These are phyloP conservation scores for Aegilops longissima DNA, from an alignment of 176 grass and related monocot genomes.

Conservation along the genomic window DNA sequence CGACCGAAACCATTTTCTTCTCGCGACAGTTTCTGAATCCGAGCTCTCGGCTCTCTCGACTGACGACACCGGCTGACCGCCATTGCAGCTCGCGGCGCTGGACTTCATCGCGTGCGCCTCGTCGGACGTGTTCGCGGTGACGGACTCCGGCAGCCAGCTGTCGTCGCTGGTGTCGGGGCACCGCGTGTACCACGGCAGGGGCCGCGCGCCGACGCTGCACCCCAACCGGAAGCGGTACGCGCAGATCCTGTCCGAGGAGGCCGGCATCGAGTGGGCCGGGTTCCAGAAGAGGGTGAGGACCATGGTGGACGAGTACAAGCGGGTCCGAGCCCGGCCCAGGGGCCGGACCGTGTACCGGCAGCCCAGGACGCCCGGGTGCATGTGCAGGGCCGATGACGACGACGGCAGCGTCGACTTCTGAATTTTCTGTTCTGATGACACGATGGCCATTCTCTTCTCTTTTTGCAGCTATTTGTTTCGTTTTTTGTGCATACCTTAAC, in stretches of 20 bases:
- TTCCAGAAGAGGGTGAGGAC: conserved; percentile 70
- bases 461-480: not conserved
- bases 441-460: too few species aligned
- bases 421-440: not conserved
- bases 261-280: conserved; percentile 51
- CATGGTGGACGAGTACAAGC: conserved; percentile 90
- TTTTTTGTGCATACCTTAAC: conserved; percentile 37
- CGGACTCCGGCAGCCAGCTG: conserved; percentile 95
- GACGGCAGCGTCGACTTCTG: conserved; percentile 51
- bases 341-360: conserved; percentile 87
- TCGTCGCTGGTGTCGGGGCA: conserved; percentile 89
- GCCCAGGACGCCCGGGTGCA: conserved; percentile 87
- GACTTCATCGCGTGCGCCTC: conserved; percentile 94
- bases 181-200: conserved; percentile 83
- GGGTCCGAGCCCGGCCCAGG: conserved; percentile 54
- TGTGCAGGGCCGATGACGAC: conserved; percentile 57
- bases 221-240: conserved; percentile 87
- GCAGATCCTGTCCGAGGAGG: conserved; percentile 62
- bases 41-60: not conserved
- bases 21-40: not conserved
- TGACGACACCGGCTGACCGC: not conserved
- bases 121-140: conserved; percentile 90
- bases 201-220: conserved; percentile 68
- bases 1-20: not conserved
- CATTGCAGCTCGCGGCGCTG: conserved; percentile 67